A percentile compares a stretch with the other conserved stretches of the same genome.
These are phyloP conservation scores for Saxophila tyrrhenica DNA, from an alignment of 495 filamentous ascomycete species.

Conservation along the genomic window DNA sequence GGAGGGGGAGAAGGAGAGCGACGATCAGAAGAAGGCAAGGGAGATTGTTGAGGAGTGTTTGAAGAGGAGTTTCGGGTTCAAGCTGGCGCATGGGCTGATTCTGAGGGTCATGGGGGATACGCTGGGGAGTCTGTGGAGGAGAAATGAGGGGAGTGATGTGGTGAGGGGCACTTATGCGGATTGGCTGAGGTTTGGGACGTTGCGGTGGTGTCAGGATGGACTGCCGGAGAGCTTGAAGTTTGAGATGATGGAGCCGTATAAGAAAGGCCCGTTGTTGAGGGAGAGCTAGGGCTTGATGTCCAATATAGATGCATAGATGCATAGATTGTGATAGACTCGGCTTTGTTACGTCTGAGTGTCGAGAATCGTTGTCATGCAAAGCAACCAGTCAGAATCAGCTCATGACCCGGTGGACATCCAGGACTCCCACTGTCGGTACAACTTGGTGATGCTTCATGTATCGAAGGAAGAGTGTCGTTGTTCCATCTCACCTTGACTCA, in stretches of 20 bases:
- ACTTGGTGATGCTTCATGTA: too few relatives aligned
- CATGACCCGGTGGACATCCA: too few relatives aligned
- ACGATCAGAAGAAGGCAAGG: conserved; percentile 38
- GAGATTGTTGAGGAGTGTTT: conserved; percentile 42
- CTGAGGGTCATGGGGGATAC: conserved; percentile 35
- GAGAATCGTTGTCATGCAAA: too few relatives aligned
- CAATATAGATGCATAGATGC: not conserved
- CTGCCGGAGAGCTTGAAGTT: conserved; percentile 27
- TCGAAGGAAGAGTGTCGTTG: too few relatives aligned
- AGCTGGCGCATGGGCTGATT: conserved; percentile 44
- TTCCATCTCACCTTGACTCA: not conserved
- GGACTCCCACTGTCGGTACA: too few relatives aligned
- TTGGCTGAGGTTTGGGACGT: conserved; percentile 36
- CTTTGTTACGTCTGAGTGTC: too few relatives aligned
- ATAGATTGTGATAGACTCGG: too few relatives aligned
- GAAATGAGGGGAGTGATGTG: conserved; percentile 34
- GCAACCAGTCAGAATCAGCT: too few relatives aligned
- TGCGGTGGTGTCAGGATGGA: conserved; percentile 30
- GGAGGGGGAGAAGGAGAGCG: conserved; percentile 34
- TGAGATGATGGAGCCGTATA: conserved; percentile 29
- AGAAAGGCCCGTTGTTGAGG: conserved; percentile 30
- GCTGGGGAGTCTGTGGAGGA: conserved; percentile 38
- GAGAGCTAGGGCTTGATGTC: not conserved
- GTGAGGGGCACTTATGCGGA: conserved; percentile 33
- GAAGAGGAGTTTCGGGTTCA: conserved; percentile 38